phyloP scores from a whole-genome alignment of 2,329 filamentous ascomycete genomes.

The Cordyceps tenuipes region DNA sequence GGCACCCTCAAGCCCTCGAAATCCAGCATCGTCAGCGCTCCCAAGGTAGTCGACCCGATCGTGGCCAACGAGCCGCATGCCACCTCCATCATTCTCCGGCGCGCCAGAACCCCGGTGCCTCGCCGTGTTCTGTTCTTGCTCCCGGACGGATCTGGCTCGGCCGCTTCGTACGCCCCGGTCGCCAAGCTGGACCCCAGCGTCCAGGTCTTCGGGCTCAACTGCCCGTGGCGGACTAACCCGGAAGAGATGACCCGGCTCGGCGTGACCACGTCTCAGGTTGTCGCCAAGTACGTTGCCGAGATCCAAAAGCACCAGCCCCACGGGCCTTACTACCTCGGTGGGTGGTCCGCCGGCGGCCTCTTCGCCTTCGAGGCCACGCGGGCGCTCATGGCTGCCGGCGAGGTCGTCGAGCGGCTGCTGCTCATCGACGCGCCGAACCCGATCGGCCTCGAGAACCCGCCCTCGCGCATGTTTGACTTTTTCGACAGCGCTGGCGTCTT shows the following conservation, averaged over 20 bases:
- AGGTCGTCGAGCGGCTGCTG: conserved; percentile 51
- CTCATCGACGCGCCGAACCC: conserved; percentile 61
- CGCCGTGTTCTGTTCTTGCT: conserved; percentile 18
- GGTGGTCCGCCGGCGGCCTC: background rate
- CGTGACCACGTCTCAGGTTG: conserved; percentile 15
- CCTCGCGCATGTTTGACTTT: conserved; percentile 56
- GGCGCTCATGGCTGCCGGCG: conserved; percentile 50
- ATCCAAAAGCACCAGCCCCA: background rate
- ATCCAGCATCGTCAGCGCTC: background rate
- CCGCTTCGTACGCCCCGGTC: conserved; percentile 19
- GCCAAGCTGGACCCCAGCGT: background rate
- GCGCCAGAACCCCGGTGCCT: background rate
- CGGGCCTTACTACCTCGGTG: background rate
- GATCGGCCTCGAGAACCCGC: conserved; percentile 59
- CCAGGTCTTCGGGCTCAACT: conserved; percentile 14
- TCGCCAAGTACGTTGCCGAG: background rate
- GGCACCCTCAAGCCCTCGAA: background rate
- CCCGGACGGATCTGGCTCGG: conserved; percentile 24
- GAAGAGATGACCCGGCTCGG: conserved; percentile 38
- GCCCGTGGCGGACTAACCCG: conserved; percentile 32
- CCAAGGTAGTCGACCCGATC: background rate
- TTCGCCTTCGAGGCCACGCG: background rate
- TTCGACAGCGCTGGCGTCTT: conserved; percentile 65
- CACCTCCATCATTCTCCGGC: conserved; percentile 19
- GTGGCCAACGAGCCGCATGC: conserved; percentile 12